Evolutionary conservation across 2,329 filamentous ascomycete species (phyloP).

Genomic region (Aspergillus sp.): DNA sequence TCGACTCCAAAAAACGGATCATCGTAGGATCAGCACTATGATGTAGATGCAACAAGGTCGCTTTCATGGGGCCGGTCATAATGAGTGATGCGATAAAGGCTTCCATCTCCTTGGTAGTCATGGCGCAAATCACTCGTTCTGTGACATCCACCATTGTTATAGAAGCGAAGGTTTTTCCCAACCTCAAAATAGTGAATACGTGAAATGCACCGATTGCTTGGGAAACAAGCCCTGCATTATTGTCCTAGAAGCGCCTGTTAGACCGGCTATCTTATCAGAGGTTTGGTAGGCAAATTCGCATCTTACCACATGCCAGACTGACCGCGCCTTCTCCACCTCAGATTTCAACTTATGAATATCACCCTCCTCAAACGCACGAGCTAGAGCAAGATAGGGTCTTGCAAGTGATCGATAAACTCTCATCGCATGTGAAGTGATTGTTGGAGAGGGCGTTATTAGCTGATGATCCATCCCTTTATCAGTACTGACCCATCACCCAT

Average conservation of each 20-base stretch:
- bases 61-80: conserved; percentile 45
- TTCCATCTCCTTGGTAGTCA: conserved; percentile 24
- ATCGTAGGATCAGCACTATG: conserved; percentile 39
- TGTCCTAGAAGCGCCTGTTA: conserved; percentile 48
- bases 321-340: conserved; percentile 57
- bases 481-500: not conserved
- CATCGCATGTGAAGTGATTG: conserved; percentile 49
- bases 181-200: conserved; percentile 67
- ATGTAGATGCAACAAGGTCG: conserved; percentile 43
- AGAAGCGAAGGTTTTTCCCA: conserved; percentile 68
- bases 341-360: conserved; percentile 56
- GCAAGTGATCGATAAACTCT: conserved; percentile 56
- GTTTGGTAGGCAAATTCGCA: not conserved
- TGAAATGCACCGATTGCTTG: conserved; percentile 68
- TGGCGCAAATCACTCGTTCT: conserved; percentile 24
- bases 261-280: not conserved
- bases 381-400: conserved; percentile 68
- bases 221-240: conserved; percentile 65
- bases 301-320: conserved; percentile 57
- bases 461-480: conserved; percentile 13
- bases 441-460: conserved; percentile 51
- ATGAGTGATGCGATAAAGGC: conserved; percentile 43
- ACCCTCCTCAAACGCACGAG: conserved; percentile 60
- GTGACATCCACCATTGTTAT: conserved; percentile 50
- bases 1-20: conserved; percentile 47